Percentiles rank a stretch among this genome's conserved stretches.
Evolutionary conservation across 2,329 filamentous ascomycete genomes (phyloP).

Genomic region (Sclerotinia subarctica): DNA sequence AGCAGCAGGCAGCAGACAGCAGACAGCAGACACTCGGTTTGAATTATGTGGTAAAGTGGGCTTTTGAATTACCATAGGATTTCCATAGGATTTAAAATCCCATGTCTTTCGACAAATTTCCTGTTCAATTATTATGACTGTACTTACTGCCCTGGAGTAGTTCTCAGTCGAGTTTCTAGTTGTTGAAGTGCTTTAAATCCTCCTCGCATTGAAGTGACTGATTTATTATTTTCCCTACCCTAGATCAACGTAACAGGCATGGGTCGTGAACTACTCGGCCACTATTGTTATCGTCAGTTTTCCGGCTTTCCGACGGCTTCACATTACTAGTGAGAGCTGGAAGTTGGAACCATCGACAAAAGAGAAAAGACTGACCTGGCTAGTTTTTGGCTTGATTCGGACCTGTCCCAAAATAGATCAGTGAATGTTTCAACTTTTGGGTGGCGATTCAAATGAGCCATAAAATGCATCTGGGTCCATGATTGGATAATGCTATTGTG

Average conservation of each 20-base stretch:
- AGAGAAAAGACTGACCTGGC: not conserved
- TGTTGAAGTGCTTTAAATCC: not conserved
- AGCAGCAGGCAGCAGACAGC: slow-evolving; percentile 16
- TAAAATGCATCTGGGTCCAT: too few species aligned
- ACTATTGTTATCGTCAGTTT: not conserved
- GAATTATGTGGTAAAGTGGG: not conserved
- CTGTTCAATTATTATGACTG: too few species aligned
- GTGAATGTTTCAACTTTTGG: slow-evolving; percentile 4
- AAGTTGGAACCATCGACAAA: not conserved
- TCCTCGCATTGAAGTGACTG: not conserved
- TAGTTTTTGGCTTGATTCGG: not conserved
- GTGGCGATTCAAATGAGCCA: not conserved
- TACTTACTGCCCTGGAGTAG: too few species aligned
- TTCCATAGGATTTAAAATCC: slow-evolving; percentile 5
- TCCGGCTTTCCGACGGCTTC: not conserved
- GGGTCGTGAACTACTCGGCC: slow-evolving; percentile 1
- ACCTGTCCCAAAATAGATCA: slow-evolving; percentile 10
- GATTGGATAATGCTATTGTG: not conserved
- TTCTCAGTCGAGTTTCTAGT: not conserved
- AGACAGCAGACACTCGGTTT: not conserved
- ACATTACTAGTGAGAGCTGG: not conserved
- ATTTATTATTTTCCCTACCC: not conserved
- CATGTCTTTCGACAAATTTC: not conserved
- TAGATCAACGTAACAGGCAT: not conserved
- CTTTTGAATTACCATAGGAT: too few species aligned